Base-by-base conservation (phyloP, 805 yeast species). In the Wickerhamiella cacticola region DNA sequence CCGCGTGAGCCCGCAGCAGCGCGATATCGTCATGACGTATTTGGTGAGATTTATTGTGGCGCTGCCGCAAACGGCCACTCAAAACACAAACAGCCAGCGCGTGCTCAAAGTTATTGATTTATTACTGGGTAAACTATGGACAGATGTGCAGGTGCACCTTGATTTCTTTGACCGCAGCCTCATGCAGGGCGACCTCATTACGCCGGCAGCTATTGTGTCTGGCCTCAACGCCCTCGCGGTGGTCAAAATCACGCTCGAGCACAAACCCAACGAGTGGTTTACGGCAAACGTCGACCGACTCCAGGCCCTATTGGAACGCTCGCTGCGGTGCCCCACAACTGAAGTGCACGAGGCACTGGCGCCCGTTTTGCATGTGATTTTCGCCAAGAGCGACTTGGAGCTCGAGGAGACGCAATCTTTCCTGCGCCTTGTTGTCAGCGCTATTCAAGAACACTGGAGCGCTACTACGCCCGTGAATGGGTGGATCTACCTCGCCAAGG, bases 201-300 rank as follows among this genome's bases (percentile, higher is more conserved):
- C 79, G 51, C 56, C 62, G 2, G 59, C 59, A 19, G 72, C 82
- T 35, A 62, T 86, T 21, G 85, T 87, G 1, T 81, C 82, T 55
- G 83, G 95, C 55, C 68, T 88, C 57, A 94, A 92, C 64, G 95
- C 98, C 0, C 66, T 94, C 44, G 95, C 86, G 61, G 96, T 92
- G 0, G 70, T 92, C 40, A 79, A 81, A 9, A 83, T 87, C 40
- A 86, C 87, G 1, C 68, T 92, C 47, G 83, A 80, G 53, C 83
- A 86, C 73, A 83, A 83, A 63, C 63, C 78, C 1, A 64, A 82
- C 0, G 76, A 71, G 12, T 92, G 96, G 96, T 80, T 92, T 46
- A 66, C 82, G 36, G 74, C 76, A 2, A 82, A 87, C 53, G 63
- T 87, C 33, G 68, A 72, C 1, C 76, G 80, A 28, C 71, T 94